Evolutionary conservation across 345 rosid genomes (phyloP), one percentile per base, ranked within the genome.

Genomic region (Eucalyptus erythrocorys): DNA sequence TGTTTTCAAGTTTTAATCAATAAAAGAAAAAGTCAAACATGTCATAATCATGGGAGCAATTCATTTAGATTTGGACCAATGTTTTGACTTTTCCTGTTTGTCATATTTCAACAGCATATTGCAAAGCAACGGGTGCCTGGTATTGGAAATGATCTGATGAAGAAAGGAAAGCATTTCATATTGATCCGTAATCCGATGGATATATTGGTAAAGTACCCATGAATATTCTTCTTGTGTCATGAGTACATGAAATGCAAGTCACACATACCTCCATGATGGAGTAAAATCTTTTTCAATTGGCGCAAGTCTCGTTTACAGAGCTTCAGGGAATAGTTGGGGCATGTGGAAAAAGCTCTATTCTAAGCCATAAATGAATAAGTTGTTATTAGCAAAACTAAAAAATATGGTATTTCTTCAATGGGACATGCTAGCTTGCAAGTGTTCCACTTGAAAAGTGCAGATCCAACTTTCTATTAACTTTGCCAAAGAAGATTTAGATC

Each of bases 141-240:
- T 90, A 92, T 96, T 90, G 93, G 97, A 53, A 90, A 45, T 90
- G 96, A 96, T 87, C 90, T 96, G 89, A 89, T 97, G 95, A 92
- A 92, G 91, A 95, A 93, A 91, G 98, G 97, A 89, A 95, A 95
- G 85, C 99, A 97, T 89, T 94, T 97, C 91, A 93, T 97, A 89
- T 88, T 96, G 91, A 96, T 96, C 81, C 90, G 96, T 45, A 94
- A 94, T 92, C 99, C 98, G n/a, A 94, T 96, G 61, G 92, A 93
- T 91, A 89, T 95, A 89, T 84, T 97, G 95, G 98, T 97, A 91
- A 92, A 93, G 45, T 89, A 34, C 5, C 48, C 84, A 40, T 76
- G 15, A 76, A 42, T 76, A 40, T 40, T 76, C 84, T 40, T 37
- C 84, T 40, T 89, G 37, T 61, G 64, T 48, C 68, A 3, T 86